A percentile compares a stretch with the other conserved stretches of the same genome.
These are phyloP conservation scores for Yamadazyma atlantica DNA, from an alignment of 1,139 yeast genomes.

Conservation along the genomic window DNA sequence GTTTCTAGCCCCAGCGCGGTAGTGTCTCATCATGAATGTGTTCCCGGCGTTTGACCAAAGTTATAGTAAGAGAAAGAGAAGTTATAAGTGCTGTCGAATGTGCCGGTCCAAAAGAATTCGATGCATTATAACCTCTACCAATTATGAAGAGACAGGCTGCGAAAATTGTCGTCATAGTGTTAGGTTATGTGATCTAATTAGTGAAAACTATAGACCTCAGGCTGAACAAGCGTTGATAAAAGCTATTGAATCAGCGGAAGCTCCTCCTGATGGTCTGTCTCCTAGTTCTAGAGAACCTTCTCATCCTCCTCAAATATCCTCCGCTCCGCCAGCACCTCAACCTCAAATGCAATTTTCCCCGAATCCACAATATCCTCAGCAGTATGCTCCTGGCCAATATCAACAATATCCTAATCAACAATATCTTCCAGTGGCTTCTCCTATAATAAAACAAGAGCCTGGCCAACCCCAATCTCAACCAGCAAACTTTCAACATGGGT, in stretches of 20 bases:
- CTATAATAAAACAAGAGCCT: too few relatives aligned
- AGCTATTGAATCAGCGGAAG: background rate
- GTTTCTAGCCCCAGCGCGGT: too few relatives aligned
- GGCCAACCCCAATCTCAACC: too few relatives aligned
- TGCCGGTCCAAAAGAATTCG: conserved; percentile 46
- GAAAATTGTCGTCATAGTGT: conserved; percentile 25
- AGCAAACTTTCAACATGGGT: too few relatives aligned
- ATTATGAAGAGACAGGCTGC: conserved; percentile 39
- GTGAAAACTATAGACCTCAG: background rate
- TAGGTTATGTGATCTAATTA: conserved; percentile 4
- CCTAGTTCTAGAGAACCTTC: background rate
- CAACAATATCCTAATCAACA: too few relatives aligned
- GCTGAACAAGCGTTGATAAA: background rate
- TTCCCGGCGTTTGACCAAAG: conserved; percentile 60
- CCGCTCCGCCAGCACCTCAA: background rate
- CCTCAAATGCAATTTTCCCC: background rate
- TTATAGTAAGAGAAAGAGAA: conserved; percentile 52
- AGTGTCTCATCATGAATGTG: conserved; percentile 56
- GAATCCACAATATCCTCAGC: background rate
- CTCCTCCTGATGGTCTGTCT: too few relatives aligned
- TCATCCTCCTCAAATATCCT: background rate
- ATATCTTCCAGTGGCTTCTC: too few relatives aligned
- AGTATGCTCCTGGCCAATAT: too few relatives aligned
- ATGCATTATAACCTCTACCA: conserved; percentile 33
- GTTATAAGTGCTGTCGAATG: conserved; percentile 52